Evolutionary conservation across 768 basidiomycete genomes (phyloP), one percentile per base, ranked within the genome.

Genomic region (Mycena polygramma): DNA sequence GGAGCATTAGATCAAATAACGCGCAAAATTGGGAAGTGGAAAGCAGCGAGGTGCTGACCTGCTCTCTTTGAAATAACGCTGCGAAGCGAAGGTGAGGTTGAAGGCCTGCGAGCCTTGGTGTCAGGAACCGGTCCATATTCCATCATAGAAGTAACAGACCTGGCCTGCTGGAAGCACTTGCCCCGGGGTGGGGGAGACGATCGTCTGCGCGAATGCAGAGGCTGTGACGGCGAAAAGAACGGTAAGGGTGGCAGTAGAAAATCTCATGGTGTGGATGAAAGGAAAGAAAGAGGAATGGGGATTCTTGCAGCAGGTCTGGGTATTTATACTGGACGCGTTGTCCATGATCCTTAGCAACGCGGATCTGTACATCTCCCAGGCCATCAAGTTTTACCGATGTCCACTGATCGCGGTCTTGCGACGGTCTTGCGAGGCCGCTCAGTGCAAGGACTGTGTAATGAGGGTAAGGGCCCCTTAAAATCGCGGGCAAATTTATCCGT

Each of bases 61-160:
- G 35, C 14, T 39, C 61, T 62, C 61, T 15, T 62, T 19, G 14
- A 62, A 62, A 36, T 39, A 52, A 15, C 49, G 49, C 36, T 52
- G 49, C 5, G 61, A 62, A 9, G 36, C 48, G 37, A 39, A 62
- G 49, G 61, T 62, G n/a, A 62, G 61, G 61, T 52, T 62, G 61
- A 52, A 52, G 13, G 37, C 22, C 61, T 62, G 37, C 13, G 51
- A 17, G 45, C n/a, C n/a, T n/a, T n/a, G n/a, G n/a, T n/a, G 41
- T 41, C 8, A 6, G 2, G 30, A 30, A 6, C 30, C 30, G n/a
- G n/a, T 30, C 30, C 41, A 10, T 2, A 5, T 41, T 41, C 5
- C 10, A 15, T 15, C 13, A 13, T 13, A 39, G 39, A 39, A 11
- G 41, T 41, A 41, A 41, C 51, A 7, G 1, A 52, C 61, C 49